phyloP scores from a whole-genome alignment of 257 asterid genomes.

The Solanum chilense region DNA sequence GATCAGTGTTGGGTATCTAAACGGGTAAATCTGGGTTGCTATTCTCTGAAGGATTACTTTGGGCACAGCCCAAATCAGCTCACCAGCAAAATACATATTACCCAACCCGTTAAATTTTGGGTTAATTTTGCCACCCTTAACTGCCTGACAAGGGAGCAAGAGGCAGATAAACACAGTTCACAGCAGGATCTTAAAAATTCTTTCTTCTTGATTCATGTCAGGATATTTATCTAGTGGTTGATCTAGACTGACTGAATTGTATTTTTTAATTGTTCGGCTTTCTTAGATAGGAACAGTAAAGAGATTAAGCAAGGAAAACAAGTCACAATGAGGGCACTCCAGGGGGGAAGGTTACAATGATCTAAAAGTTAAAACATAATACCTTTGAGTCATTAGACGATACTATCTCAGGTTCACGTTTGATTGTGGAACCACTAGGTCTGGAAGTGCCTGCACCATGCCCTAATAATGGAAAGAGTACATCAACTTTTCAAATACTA shows the following conservation, averaged over 20 bases:
- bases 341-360: neutral
- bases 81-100: neutral
- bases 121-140: neutral
- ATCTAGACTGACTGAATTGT: neutral
- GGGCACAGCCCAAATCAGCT: neutral
- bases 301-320: neutral
- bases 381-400: conserved; percentile 49
- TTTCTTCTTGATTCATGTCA: neutral
- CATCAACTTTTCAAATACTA: conserved; percentile 2
- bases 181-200: neutral
- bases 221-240: neutral
- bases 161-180: neutral
- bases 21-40: neutral
- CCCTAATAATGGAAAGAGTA: conserved; percentile 18
- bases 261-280: neutral
- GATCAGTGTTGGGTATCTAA: neutral
- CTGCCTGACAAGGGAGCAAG: neutral
- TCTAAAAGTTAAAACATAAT: conserved; percentile 3
- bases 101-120: neutral
- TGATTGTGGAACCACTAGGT: conserved; percentile 17
- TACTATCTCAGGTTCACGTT: conserved; percentile 15
- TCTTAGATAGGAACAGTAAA: neutral
- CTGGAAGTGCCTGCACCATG: conserved; percentile 23
- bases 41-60: neutral
- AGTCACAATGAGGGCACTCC: neutral